Evolutionary conservation across 2,329 filamentous ascomycete species (phyloP).

Genomic region (Macroventuria anomochaeta): DNA sequence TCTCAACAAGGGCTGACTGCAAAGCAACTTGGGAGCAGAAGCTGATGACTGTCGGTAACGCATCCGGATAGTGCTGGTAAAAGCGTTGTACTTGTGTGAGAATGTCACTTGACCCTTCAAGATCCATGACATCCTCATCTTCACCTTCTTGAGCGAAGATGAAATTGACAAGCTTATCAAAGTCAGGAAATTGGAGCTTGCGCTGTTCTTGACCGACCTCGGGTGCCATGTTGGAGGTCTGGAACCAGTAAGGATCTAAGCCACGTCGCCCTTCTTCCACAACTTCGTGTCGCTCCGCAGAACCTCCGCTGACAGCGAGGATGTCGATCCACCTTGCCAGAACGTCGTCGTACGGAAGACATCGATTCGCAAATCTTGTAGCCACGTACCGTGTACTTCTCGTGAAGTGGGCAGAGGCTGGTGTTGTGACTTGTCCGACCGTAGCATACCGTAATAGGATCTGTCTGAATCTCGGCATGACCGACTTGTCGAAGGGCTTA

Average conservation of each 20-base stretch:
- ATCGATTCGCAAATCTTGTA: slow-evolving; percentile 88
- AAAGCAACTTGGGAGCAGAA: slow-evolving; percentile 71
- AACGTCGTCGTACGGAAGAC: slow-evolving; percentile 78
- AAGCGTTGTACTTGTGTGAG: slow-evolving; percentile 41
- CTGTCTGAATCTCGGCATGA: slow-evolving; percentile 50
- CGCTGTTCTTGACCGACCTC: slow-evolving; percentile 30
- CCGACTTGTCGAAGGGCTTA: slow-evolving; percentile 49
- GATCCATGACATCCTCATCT: slow-evolving; percentile 45
- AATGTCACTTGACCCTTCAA: slow-evolving; percentile 35
- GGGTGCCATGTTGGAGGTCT: slow-evolving; percentile 60
- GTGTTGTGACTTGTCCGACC: slow-evolving; percentile 20
- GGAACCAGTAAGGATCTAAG: slow-evolving; percentile 78
- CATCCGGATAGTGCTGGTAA: slow-evolving; percentile 50
- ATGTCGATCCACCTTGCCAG: slow-evolving; percentile 88
- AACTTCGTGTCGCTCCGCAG: slow-evolving; percentile 78
- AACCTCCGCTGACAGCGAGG: slow-evolving; percentile 72
- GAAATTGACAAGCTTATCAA: slow-evolving; percentile 53
- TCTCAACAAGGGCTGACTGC: slow-evolving; percentile 60
- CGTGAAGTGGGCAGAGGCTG: slow-evolving; percentile 50
- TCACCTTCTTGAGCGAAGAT: slow-evolving; percentile 52
- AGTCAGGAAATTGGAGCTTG: slow-evolving; percentile 49
- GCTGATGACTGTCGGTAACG: slow-evolving; percentile 72
- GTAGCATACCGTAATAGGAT: slow-evolving; percentile 44
- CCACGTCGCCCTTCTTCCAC: slow-evolving; percentile 89
- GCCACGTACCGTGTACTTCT: slow-evolving; percentile 78